These are phyloP conservation scores for Megacollybia marginata DNA, from an alignment of 768 basidiomycete genomes.

Conservation along the genomic window DNA sequence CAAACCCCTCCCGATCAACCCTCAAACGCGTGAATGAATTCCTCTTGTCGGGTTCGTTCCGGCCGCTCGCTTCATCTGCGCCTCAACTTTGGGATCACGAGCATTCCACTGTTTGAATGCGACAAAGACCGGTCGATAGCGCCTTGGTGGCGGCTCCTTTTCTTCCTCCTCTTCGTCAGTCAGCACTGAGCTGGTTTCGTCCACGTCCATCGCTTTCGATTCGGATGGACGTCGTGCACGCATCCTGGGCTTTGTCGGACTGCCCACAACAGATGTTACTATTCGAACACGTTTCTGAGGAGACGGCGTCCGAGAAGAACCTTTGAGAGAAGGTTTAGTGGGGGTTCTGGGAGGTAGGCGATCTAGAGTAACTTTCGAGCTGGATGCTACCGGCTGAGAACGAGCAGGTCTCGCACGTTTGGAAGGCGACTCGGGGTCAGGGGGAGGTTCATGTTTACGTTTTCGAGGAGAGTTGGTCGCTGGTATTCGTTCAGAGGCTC, in stretches of 20 bases:
- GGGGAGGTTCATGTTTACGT: not conserved
- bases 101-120: too few relatives aligned
- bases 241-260: too few relatives aligned
- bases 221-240: too few relatives aligned
- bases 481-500: not conserved
- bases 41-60: slow-evolving; percentile 38
- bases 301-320: not conserved
- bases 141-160: too few relatives aligned
- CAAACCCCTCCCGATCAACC: slow-evolving; percentile 79
- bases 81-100: too few relatives aligned
- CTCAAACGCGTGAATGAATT: slow-evolving; percentile 76
- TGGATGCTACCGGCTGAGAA: not conserved
- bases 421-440: not conserved
- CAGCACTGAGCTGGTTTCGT: too few relatives aligned
- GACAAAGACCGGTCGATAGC: too few relatives aligned
- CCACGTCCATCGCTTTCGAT: too few relatives aligned
- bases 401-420: not conserved
- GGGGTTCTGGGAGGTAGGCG: not conserved
- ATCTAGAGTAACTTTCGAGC: too few relatives aligned
- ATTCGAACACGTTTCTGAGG: not conserved
- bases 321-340: not conserved
- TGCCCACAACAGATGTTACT: not conserved
- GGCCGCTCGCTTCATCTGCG: not conserved
- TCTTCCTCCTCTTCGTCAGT: too few relatives aligned
- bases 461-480: not conserved